A percentile compares a stretch with the other conserved stretches of the same genome.
phyloP scores from a whole-genome alignment of 345 rosid species.

The Brassica nigra region DNA sequence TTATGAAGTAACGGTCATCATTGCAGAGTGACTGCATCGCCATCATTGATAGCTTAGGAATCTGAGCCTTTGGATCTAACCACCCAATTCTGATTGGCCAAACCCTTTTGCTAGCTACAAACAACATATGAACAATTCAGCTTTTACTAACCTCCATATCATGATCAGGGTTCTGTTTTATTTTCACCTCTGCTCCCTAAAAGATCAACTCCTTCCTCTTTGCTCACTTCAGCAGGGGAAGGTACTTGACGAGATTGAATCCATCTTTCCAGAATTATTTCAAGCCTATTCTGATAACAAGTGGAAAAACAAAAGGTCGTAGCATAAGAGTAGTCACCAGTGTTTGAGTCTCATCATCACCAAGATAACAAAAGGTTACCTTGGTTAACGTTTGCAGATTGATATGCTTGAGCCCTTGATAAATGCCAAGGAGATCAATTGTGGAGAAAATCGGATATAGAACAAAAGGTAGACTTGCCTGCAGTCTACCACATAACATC shows the following conservation, averaged over 20 bases:
- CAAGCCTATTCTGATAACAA: constrained; percentile 72
- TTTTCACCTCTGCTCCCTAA: constrained; percentile 47
- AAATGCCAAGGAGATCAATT: constrained; percentile 82
- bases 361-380: constrained; percentile 45
- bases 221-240: constrained; percentile 74
- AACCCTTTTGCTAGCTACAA: constrained; percentile 31
- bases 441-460: constrained; percentile 77
- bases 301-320: background rate
- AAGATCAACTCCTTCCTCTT: constrained; percentile 67
- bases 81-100: constrained; percentile 35
- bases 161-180: background rate
- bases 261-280: constrained; percentile 76
- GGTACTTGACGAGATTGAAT: constrained; percentile 56
- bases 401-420: constrained; percentile 82
- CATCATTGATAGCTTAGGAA: constrained; percentile 13
- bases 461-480: constrained; percentile 65
- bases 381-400: constrained; percentile 84
- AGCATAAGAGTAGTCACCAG: background rate
- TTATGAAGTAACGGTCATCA: constrained; percentile 37
- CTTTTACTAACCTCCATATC: background rate
- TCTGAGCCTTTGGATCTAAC: constrained; percentile 35
- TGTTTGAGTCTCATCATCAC: background rate
- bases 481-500: constrained; percentile 47
- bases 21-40: constrained; percentile 31
- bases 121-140: background rate